Percentiles rank a stretch among this genome's conserved stretches.
phyloP scores from a whole-genome alignment of 345 rosid genomes.

The Populus pruinosa region DNA sequence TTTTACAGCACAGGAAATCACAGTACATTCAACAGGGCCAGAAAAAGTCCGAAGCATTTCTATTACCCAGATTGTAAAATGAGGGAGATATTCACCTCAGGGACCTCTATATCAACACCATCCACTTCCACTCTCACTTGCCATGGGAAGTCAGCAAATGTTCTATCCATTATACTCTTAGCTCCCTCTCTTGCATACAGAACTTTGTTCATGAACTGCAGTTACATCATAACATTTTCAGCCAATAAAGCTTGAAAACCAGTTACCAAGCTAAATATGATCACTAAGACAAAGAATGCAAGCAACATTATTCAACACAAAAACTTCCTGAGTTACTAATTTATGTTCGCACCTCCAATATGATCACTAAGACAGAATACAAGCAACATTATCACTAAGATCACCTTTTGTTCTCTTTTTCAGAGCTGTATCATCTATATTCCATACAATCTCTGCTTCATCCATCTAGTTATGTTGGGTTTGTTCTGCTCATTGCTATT shows the following conservation, averaged over 20 bases:
- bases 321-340: neutral
- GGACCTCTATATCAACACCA: slow-evolving; percentile 67
- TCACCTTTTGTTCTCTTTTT: neutral
- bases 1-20: neutral
- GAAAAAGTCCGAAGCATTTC: neutral
- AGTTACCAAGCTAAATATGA: neutral
- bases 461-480: neutral
- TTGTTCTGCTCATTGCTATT: neutral
- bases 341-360: neutral
- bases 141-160: slow-evolving; percentile 86
- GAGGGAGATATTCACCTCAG: slow-evolving; percentile 40
- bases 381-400: too few species aligned
- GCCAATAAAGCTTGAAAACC: slow-evolving; percentile 1
- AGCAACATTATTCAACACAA: neutral
- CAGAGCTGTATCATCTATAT: neutral
- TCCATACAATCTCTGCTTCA: neutral
- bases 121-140: slow-evolving; percentile 88
- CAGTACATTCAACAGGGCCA: neutral
- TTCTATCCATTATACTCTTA: slow-evolving; percentile 80
- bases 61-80: neutral
- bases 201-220: slow-evolving; percentile 81
- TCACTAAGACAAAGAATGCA: neutral
- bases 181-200: slow-evolving; percentile 89
- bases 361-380: too few species aligned
- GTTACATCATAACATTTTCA: neutral